Conservation (phyloP, 306 rosid genomes). For the Senna siamea region DNA sequence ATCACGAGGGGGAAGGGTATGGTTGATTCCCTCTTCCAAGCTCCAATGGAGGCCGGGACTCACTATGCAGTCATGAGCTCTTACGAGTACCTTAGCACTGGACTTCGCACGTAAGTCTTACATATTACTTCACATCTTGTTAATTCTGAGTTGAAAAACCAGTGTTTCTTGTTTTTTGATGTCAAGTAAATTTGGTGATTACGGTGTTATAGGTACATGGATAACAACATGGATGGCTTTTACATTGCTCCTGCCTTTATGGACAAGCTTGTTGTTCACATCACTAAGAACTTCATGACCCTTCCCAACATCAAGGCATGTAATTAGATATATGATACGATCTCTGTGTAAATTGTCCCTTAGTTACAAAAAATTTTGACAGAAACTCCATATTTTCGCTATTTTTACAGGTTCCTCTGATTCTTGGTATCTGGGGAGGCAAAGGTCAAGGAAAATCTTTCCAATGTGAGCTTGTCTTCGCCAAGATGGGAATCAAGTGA, state of each 20-base stretch:
- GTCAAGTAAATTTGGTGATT: too few relatives aligned
- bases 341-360: slow-evolving; percentile 14
- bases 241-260: slow-evolving; percentile 97
- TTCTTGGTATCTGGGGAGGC: slow-evolving; percentile 97
- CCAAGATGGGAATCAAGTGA: slow-evolving; percentile 95
- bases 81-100: slow-evolving; percentile 83
- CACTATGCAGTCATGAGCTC: slow-evolving; percentile 88
- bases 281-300: slow-evolving; percentile 83
- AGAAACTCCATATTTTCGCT: neutral
- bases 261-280: slow-evolving; percentile 98
- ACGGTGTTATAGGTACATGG: slow-evolving; percentile 74
- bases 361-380: neutral
- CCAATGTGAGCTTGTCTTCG: slow-evolving; percentile 92
- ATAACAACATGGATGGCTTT: slow-evolving; percentile 73
- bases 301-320: slow-evolving; percentile 90
- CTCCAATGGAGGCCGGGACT: slow-evolving; percentile 66
- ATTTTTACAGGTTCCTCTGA: slow-evolving; percentile 71
- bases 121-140: too few relatives aligned
- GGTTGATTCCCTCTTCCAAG: slow-evolving; percentile 91
- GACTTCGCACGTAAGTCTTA: slow-evolving; percentile 65
- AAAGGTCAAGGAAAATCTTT: slow-evolving; percentile 98
- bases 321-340: neutral
- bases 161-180: too few relatives aligned
- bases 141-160: too few relatives aligned
- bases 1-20: slow-evolving; percentile 95